Evolutionary conservation across 83 land plant species (phyloP).

Genomic region (Isoetes engelmannii): DNA sequence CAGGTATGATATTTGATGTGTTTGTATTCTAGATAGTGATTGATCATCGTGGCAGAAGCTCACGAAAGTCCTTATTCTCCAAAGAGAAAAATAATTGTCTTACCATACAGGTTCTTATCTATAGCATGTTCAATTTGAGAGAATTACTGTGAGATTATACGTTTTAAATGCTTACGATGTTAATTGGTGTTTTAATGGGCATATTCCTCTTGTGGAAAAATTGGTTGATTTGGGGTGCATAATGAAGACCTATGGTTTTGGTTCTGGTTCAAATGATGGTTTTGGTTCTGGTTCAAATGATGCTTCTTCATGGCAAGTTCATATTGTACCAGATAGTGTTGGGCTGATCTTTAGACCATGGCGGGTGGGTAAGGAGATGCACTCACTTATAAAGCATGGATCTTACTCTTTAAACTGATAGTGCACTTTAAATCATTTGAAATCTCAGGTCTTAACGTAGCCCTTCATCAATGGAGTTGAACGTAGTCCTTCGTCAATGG

Average conservation of each 20-base stretch:
- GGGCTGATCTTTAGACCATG: constrained; percentile 27
- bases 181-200: constrained; percentile 24
- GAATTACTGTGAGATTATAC: background rate
- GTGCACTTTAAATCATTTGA: background rate
- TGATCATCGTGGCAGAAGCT: constrained; percentile 39
- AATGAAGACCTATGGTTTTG: constrained; percentile 24
- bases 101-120: constrained; percentile 28
- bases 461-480: too few species aligned
- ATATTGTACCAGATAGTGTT: constrained; percentile 22
- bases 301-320: background rate
- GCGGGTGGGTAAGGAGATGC: constrained; percentile 18
- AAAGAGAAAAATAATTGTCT: constrained; percentile 28
- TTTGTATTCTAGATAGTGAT: constrained; percentile 33
- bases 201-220: constrained; percentile 33
- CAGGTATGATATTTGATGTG: constrained; percentile 41
- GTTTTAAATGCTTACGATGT: background rate
- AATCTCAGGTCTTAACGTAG: constrained; percentile 34
- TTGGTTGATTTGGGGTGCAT: constrained; percentile 23
- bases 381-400: background rate
- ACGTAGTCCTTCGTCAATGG: constrained; percentile 31
- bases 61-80: constrained; percentile 23
- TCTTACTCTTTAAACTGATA: too few species aligned
- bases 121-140: background rate
- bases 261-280: background rate
- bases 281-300: too few species aligned